Evolutionary conservation across 352 stramenopile species (phyloP).

Genomic region (Globisporangium recalcitrans): DNA sequence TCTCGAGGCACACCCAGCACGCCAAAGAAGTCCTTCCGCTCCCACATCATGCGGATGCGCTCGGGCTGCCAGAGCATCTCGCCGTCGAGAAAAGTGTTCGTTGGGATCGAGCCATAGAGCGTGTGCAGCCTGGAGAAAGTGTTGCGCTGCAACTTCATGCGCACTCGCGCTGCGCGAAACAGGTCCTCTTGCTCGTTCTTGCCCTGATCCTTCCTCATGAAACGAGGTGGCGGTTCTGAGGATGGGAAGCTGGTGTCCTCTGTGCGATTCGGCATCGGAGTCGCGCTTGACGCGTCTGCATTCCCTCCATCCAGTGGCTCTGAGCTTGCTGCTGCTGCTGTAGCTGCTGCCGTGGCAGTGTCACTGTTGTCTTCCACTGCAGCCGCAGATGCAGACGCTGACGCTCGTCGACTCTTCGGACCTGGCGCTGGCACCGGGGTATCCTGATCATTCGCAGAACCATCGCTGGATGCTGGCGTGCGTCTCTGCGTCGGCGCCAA

Average conservation of each 20-base stretch:
- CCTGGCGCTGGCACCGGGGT: background rate
- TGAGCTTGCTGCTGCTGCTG: background rate
- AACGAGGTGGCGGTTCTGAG: background rate
- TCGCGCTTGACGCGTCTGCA: background rate
- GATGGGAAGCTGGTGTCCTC: constrained; percentile 30
- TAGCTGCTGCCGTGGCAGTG: background rate
- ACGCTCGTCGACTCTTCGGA: background rate
- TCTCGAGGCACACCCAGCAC: constrained; percentile 66
- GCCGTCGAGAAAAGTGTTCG: constrained; percentile 42
- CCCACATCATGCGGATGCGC: constrained; percentile 76
- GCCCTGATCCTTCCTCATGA: constrained; percentile 14
- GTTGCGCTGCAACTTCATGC: constrained; percentile 74
- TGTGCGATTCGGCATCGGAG: background rate
- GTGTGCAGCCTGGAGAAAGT: constrained; percentile 36
- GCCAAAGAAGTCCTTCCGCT: constrained; percentile 68
- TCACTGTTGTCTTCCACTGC: background rate
- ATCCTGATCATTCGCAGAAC: constrained; percentile 9
- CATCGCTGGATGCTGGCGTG: constrained; percentile 8
- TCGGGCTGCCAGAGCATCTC: constrained; percentile 74
- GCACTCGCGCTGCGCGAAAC: constrained; percentile 64
- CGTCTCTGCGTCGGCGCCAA: constrained; percentile 25
- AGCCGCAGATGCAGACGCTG: background rate
- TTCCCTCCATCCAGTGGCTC: background rate
- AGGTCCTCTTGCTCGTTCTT: constrained; percentile 76
- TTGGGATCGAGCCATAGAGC: constrained; percentile 23